Conservation (phyloP, 306 rosid species). For the Sindora glabra region DNA sequence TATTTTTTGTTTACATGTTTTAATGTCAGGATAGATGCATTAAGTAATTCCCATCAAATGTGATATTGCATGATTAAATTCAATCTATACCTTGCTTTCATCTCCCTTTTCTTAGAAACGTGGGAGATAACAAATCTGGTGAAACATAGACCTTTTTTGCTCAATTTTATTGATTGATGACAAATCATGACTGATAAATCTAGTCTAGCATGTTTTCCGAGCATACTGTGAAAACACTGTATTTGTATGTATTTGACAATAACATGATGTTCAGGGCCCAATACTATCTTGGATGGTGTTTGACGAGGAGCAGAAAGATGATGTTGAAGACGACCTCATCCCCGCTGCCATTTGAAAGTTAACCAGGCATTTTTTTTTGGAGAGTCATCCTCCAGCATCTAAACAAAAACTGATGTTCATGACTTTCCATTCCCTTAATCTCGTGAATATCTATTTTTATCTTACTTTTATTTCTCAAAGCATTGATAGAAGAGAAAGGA, state of each 20-base stretch:
- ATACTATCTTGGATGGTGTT: conserved; percentile 62
- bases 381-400: background rate
- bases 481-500: background rate
- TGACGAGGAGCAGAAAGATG: conserved; percentile 34
- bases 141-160: background rate
- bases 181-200: background rate
- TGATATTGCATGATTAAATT: background rate
- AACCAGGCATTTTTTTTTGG: conserved; percentile 6
- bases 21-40: background rate
- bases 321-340: conserved; percentile 22
- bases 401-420: background rate
- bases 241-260: background rate
- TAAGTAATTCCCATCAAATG: background rate
- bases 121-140: background rate
- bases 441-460: background rate
- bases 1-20: background rate
- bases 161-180: background rate
- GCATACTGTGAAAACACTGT: background rate
- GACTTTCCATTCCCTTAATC: background rate
- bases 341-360: conserved; percentile 34
- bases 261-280: conserved; percentile 55
- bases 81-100: background rate
- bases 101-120: background rate
- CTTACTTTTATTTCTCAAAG: background rate
- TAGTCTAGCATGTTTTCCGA: background rate